Conservation (phyloP, 192 early-diverging fungal species). For the Tieghemiomyces parasiticus region DNA sequence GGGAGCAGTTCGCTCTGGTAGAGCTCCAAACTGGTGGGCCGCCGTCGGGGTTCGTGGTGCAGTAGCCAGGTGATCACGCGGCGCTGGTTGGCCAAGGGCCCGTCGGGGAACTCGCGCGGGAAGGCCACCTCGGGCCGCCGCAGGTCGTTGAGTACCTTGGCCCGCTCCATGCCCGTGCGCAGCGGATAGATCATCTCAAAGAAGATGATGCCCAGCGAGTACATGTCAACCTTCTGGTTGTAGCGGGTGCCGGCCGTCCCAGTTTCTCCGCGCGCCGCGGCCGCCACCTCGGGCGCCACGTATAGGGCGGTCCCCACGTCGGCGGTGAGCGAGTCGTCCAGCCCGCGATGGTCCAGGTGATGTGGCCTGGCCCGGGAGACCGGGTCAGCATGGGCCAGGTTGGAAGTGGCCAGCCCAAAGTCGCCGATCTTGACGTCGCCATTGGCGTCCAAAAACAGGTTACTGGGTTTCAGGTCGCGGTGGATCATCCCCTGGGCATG, state of each 20-base stretch:
- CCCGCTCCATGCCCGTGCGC: conserved; percentile 82
- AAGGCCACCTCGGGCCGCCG: conserved; percentile 30
- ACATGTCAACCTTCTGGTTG: conserved; percentile 80
- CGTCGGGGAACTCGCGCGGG: conserved; percentile 39
- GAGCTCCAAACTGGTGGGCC: conserved; percentile 69
- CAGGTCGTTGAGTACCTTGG: conserved; percentile 43
- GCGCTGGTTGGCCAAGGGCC: conserved; percentile 46
- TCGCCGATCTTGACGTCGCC: conserved; percentile 77
- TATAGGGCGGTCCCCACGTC: conserved; percentile 90
- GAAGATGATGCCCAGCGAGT: conserved; percentile 90
- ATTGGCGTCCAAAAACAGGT: conserved; percentile 41
- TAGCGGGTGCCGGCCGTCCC: conserved; percentile 34
- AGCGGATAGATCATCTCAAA: conserved; percentile 90
- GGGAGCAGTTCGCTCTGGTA: conserved; percentile 69
- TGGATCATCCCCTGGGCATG: conserved; percentile 74
- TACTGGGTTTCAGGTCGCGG: conserved; percentile 56
- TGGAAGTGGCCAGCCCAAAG: conserved; percentile 81
- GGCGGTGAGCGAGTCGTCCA: conserved; percentile 50
- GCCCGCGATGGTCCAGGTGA: conserved; percentile 13
- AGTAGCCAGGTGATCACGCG: conserved; percentile 57
- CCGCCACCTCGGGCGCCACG: conserved; percentile 49
- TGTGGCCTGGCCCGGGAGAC: too few relatives aligned
- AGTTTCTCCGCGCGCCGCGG: conserved; percentile 21
- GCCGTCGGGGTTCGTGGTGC: conserved; percentile 55
- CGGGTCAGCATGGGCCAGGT: conserved; percentile 19